Evolutionary conservation across 306 rosid genomes (phyloP).

Genomic region (Mimosa pudica): DNA sequence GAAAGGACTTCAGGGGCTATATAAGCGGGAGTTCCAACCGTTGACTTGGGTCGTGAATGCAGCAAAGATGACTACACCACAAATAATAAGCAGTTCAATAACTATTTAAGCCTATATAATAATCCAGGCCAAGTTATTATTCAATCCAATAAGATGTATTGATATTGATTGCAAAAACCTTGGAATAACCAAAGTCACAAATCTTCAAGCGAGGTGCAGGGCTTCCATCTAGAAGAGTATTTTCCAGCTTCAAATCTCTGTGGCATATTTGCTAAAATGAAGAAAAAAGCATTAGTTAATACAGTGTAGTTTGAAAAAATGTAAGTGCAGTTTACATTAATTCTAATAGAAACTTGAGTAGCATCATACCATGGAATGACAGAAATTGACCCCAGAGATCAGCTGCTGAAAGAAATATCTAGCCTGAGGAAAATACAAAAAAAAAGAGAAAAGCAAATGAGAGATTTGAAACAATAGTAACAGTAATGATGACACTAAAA

Average conservation of each 20-base stretch:
- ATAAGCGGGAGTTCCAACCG: conserved; percentile 73
- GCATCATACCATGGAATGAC: conserved; percentile 58
- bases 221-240: conserved; percentile 70
- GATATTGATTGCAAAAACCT: conserved; percentile 42
- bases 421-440: conserved; percentile 43
- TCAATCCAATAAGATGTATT: conserved; percentile 15
- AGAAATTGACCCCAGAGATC: conserved; percentile 66
- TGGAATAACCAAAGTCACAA: conserved; percentile 71
- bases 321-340: not conserved
- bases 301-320: not conserved
- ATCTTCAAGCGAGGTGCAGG: conserved; percentile 74
- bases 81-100: conserved; percentile 17
- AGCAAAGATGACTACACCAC: conserved; percentile 60
- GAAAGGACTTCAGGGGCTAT: conserved; percentile 77
- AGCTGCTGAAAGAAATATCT: conserved; percentile 79
- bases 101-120: not conserved
- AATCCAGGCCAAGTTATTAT: not conserved
- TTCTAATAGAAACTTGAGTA: not conserved
- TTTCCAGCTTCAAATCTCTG: conserved; percentile 66
- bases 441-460: conserved; percentile 23
- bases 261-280: conserved; percentile 64
- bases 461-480: not conserved
- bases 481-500: not conserved
- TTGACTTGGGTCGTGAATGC: conserved; percentile 70
- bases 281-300: conserved; percentile 5